A percentile compares a stretch with the other conserved stretches of the same genome.
These are phyloP conservation scores for Phoma herbarum DNA, from an alignment of 2,329 filamentous ascomycete genomes.

Conservation along the genomic window DNA sequence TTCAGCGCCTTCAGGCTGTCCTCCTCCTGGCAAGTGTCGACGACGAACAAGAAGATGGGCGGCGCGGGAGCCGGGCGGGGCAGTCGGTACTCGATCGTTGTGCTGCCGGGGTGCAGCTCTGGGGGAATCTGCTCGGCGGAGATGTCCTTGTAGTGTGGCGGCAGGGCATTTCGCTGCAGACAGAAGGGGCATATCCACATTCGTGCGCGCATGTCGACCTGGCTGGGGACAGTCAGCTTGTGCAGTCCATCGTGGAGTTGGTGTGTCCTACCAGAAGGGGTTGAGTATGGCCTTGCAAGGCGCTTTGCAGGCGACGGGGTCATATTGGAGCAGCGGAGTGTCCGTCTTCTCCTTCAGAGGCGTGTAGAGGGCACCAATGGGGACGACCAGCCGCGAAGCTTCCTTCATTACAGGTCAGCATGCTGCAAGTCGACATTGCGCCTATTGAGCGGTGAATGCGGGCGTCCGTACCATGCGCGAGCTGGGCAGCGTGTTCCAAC, in stretches of 20 bases:
- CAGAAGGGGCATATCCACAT: constrained; percentile 93
- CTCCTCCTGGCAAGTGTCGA: constrained; percentile 88
- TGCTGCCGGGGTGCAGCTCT: constrained; percentile 82
- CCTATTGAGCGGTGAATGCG: constrained; percentile 15
- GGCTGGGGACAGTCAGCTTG: constrained; percentile 59
- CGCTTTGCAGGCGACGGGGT: constrained; percentile 95
- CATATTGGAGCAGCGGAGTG: constrained; percentile 89
- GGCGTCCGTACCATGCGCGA: constrained; percentile 77
- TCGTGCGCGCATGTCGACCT: constrained; percentile 82
- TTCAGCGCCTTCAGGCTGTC: constrained; percentile 84
- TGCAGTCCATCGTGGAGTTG: not conserved
- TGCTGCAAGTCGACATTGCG: constrained; percentile 24
- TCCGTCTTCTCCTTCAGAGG: constrained; percentile 94
- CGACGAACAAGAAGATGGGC: constrained; percentile 86
- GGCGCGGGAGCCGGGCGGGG: constrained; percentile 84
- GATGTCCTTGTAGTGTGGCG: constrained; percentile 90
- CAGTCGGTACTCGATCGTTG: constrained; percentile 88
- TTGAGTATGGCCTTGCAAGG: constrained; percentile 96
- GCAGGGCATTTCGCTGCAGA: constrained; percentile 81
- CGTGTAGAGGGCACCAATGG: constrained; percentile 95
- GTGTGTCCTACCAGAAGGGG: constrained; percentile 81
- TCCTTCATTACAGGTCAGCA: constrained; percentile 66
- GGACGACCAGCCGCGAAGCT: constrained; percentile 92
- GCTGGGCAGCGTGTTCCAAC: constrained; percentile 99
- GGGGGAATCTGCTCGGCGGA: constrained; percentile 82